A percentile compares a stretch with the other conserved stretches of the same genome.
Evolutionary conservation across 257 asterid species (phyloP).

Genomic region (Solanum peruvianum): DNA sequence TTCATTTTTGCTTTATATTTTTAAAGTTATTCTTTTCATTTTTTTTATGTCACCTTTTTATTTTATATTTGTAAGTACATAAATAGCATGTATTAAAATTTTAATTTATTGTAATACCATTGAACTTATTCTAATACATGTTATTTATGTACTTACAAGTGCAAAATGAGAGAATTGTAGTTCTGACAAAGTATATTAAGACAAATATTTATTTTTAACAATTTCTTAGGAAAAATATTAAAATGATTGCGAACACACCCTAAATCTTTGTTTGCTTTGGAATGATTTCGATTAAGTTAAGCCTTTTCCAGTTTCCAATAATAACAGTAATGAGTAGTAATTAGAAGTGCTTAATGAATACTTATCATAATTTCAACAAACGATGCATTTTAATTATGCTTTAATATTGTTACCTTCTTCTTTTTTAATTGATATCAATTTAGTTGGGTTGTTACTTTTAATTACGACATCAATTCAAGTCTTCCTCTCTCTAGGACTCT

Average conservation of each 20-base stretch:
- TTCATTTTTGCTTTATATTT: no score
- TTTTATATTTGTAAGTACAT: no score
- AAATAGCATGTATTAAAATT: no score
- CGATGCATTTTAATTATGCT: background rate
- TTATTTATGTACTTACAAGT: background rate
- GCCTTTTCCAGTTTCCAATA: background rate
- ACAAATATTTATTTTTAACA: background rate
- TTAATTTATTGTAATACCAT: no score
- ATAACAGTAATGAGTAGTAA: background rate
- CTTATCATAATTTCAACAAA: background rate
- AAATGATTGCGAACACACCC: background rate
- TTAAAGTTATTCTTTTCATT: no score
- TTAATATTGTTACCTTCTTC: background rate
- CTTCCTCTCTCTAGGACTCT: background rate
- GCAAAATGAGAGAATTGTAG: no score
- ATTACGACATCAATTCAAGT: background rate
- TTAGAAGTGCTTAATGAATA: background rate
- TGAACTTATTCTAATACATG: background rate
- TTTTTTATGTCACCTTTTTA: no score
- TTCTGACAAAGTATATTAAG: background rate
- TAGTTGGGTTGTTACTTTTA: background rate
- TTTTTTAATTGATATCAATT: background rate
- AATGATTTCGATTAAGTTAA: background rate
- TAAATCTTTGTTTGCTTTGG: background rate
- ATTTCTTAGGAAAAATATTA: background rate